A percentile compares a stretch with the other conserved stretches of the same genome.
These are phyloP conservation scores for Dioszegia aurantiaca DNA, from an alignment of 768 basidiomycete species.

Conservation along the genomic window DNA sequence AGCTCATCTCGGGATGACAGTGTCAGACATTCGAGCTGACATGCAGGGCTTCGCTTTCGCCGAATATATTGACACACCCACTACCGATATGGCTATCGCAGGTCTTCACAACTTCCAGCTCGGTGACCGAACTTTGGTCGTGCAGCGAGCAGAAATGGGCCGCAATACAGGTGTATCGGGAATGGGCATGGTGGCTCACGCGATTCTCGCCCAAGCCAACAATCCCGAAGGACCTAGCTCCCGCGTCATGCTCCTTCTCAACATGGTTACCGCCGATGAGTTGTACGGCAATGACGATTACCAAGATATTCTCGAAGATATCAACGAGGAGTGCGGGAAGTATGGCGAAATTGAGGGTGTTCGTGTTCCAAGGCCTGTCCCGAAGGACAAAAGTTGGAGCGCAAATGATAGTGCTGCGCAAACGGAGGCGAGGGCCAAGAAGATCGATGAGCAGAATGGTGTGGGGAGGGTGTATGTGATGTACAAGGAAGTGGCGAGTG, in stretches of 20 bases:
- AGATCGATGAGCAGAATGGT: constrained; percentile 69
- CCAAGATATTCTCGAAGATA: constrained; percentile 87
- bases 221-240: constrained; percentile 61
- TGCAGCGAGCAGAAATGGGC: constrained; percentile 93
- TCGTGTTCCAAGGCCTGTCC: constrained; percentile 40
- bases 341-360: constrained; percentile 49
- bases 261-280: constrained; percentile 97
- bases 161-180: constrained; percentile 35
- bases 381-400: constrained; percentile 68
- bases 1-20: constrained; percentile 71
- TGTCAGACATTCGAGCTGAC: constrained; percentile 12
- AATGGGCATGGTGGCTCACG: constrained; percentile 27
- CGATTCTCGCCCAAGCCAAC: constrained; percentile 16
- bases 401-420: constrained; percentile 61
- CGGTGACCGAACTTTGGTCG: constrained; percentile 90
- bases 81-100: constrained; percentile 94
- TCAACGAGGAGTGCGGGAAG: constrained; percentile 58
- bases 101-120: constrained; percentile 97
- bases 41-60: constrained; percentile 97
- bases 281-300: constrained; percentile 87
- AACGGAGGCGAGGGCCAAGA: constrained; percentile 59
- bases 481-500: constrained; percentile 64
- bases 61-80: constrained; percentile 84
- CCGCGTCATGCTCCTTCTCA: constrained; percentile 91
- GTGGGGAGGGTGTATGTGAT: constrained; percentile 96